These are phyloP conservation scores for Primulina eburnea DNA, from an alignment of 257 asterid species.

Conservation along the genomic window DNA sequence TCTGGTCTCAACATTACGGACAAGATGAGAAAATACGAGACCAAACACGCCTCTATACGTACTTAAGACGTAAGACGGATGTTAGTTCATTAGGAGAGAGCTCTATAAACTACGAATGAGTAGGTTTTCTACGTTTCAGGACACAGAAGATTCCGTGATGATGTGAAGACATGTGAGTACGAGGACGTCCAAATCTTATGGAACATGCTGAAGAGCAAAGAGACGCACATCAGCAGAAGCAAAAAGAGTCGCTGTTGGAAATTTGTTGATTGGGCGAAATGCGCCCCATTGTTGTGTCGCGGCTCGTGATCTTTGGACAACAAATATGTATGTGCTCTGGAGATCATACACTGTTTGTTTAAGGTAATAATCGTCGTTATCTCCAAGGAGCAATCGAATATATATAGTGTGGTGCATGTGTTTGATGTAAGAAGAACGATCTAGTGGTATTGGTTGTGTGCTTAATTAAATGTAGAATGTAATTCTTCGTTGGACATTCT, in stretches of 20 bases:
- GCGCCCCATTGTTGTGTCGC: constrained; percentile 40
- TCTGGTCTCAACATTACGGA: too few relatives aligned
- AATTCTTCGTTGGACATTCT: too few relatives aligned
- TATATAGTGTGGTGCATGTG: too few relatives aligned
- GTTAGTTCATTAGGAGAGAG: neutral
- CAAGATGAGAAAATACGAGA: too few relatives aligned
- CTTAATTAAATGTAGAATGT: too few relatives aligned
- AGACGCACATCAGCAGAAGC: constrained; percentile 15
- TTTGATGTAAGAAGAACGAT: too few relatives aligned
- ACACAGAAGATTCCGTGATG: constrained; percentile 38
- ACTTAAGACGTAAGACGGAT: neutral
- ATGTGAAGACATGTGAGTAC: constrained; percentile 49
- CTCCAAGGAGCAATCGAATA: neutral
- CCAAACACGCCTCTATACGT: too few relatives aligned
- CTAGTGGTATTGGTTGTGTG: too few relatives aligned
- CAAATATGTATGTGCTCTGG: constrained; percentile 3
- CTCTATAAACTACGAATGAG: neutral
- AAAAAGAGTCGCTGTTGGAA: constrained; percentile 28
- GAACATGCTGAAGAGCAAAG: constrained; percentile 48
- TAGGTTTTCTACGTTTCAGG: constrained; percentile 31
- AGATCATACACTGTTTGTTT: neutral
- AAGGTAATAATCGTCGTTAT: neutral
- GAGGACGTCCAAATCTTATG: constrained; percentile 64
- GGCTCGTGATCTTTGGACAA: constrained; percentile 19
- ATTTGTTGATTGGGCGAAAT: constrained; percentile 30